Percentiles rank a stretch among this genome's conserved stretches.
Evolutionary conservation across 768 basidiomycete genomes (phyloP).

Genomic region (Tylopilus balloui): DNA sequence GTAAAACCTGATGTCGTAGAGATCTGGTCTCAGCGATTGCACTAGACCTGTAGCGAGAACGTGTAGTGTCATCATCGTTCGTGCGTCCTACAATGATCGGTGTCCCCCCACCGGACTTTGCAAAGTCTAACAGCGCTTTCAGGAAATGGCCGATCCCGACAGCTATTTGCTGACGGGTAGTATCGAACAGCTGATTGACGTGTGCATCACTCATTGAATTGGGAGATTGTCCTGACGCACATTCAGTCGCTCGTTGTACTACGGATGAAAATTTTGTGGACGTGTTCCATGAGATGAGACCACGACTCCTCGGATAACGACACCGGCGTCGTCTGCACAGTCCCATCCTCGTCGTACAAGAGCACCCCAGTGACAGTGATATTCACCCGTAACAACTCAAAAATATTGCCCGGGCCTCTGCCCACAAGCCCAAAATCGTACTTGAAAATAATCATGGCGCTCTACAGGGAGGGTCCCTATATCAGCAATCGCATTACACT

Average conservation of each 20-base stretch:
- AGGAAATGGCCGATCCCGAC: conserved; percentile 43
- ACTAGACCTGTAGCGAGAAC: too few species aligned
- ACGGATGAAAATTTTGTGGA: conserved; percentile 5
- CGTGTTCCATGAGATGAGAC: conserved; percentile 6
- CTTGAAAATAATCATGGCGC: background rate
- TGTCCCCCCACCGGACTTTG: background rate
- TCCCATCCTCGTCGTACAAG: conserved; percentile 6
- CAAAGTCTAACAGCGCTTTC: conserved; percentile 42
- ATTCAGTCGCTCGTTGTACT: background rate
- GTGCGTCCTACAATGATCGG: conserved; percentile 6
- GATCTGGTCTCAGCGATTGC: too few species aligned
- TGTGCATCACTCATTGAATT: conserved; percentile 8
- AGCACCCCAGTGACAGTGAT: conserved; percentile 3
- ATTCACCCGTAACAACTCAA: too few species aligned
- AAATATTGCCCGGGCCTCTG: too few species aligned
- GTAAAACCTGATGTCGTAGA: too few species aligned
- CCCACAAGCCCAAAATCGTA: background rate
- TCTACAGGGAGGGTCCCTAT: background rate
- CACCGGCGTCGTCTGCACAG: background rate
- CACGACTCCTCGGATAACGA: conserved; percentile 3
- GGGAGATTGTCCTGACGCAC: too few species aligned
- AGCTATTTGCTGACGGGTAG: background rate
- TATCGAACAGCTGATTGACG: conserved; percentile 3
- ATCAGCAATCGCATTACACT: background rate
- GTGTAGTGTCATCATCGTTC: background rate